These are phyloP conservation scores for Ogataea sp. DNA, from an alignment of 805 yeast genomes.

Conservation along the genomic window DNA sequence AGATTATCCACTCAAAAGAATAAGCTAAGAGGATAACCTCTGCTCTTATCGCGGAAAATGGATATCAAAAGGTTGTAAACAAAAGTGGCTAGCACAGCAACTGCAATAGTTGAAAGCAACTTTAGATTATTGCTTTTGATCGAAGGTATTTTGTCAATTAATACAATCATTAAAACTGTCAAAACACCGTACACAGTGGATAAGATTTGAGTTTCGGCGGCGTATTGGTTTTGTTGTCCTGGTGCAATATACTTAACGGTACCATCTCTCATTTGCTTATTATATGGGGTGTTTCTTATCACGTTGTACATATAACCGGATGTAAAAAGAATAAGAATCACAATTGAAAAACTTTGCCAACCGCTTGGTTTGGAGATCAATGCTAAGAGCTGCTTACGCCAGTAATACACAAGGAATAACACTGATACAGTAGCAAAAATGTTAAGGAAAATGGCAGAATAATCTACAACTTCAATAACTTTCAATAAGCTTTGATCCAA, in stretches of 20 bases:
- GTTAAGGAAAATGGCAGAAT: slow-evolving; percentile 26
- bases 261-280: slow-evolving; percentile 36
- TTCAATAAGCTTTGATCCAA: slow-evolving; percentile 20
- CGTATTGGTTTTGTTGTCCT: slow-evolving; percentile 73
- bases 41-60: slow-evolving; percentile 62
- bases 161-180: slow-evolving; percentile 48
- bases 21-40: slow-evolving; percentile 70
- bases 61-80: slow-evolving; percentile 56
- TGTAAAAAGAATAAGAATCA: slow-evolving; percentile 60
- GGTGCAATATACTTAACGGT: slow-evolving; percentile 29
- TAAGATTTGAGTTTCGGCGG: slow-evolving; percentile 83
- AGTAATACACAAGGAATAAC: slow-evolving; percentile 18
- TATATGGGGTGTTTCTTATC: slow-evolving; percentile 67
- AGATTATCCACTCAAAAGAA: too few relatives aligned
- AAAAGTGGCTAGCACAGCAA: slow-evolving; percentile 40
- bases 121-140: slow-evolving; percentile 37
- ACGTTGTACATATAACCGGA: slow-evolving; percentile 92
- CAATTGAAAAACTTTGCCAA: slow-evolving; percentile 69
- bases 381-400: slow-evolving; percentile 26
- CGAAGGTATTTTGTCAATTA: slow-evolving; percentile 51
- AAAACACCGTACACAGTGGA: slow-evolving; percentile 65
- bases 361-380: slow-evolving; percentile 44
- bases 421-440: slow-evolving; percentile 28
- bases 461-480: slow-evolving; percentile 35
- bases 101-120: slow-evolving; percentile 36